These are phyloP conservation scores for Psilocybe sp. DNA, from an alignment of 768 basidiomycete genomes.

Conservation along the genomic window DNA sequence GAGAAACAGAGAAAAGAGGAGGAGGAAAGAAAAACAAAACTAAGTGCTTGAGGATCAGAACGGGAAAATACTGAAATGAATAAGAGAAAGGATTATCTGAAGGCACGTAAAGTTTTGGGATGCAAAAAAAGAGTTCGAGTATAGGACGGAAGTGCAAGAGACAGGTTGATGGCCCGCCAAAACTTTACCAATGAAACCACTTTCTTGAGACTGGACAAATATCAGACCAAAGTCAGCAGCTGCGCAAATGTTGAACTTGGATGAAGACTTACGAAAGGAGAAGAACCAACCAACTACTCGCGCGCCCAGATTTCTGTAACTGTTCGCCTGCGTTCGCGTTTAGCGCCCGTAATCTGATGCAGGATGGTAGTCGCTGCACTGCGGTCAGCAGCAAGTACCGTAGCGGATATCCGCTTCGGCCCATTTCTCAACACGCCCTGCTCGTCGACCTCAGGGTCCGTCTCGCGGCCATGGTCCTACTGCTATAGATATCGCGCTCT, in stretches of 20 bases:
- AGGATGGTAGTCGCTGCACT: conserved; percentile 34
- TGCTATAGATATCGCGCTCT: conserved; percentile 50
- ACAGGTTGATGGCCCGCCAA: too few relatives aligned
- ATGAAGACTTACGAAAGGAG: conserved; percentile 6
- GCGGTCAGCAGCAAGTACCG: conserved; percentile 36
- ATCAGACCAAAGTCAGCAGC: background rate
- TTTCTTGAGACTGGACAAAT: too few relatives aligned
- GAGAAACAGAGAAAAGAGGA: too few relatives aligned
- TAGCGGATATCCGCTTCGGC: conserved; percentile 10
- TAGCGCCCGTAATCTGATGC: conserved; percentile 14
- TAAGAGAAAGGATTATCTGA: too few relatives aligned
- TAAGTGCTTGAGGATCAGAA: too few relatives aligned
- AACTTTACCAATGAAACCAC: too few relatives aligned
- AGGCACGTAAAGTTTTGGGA: too few relatives aligned
- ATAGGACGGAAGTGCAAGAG: too few relatives aligned
- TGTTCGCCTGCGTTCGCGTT: conserved; percentile 39
- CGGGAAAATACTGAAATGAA: too few relatives aligned
- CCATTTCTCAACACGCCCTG: conserved; percentile 4
- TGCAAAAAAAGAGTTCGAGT: too few relatives aligned
- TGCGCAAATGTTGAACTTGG: background rate
- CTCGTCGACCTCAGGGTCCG: conserved; percentile 16
- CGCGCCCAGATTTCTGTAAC: conserved; percentile 45
- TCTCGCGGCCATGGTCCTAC: conserved; percentile 34
- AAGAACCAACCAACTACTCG: conserved; percentile 10
- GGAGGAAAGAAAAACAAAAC: too few relatives aligned